A percentile compares a stretch with the other conserved stretches of the same genome.
Conservation (phyloP, 345 rosid species). For the Eucalyptus polybractea region DNA sequence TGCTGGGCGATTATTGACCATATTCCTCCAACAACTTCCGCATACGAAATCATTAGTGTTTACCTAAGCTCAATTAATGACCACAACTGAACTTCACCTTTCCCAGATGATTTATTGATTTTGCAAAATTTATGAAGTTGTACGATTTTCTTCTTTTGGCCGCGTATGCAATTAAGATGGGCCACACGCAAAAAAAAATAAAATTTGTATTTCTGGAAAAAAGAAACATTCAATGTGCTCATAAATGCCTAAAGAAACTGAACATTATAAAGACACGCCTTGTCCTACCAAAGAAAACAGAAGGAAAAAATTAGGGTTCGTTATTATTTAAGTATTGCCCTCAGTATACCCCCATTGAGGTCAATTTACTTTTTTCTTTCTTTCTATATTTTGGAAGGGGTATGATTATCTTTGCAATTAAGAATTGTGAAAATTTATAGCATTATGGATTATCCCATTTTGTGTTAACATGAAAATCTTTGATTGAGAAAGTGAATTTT, state of each 20-base stretch:
- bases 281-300: background rate
- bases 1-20: background rate
- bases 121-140: background rate
- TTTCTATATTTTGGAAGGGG: background rate
- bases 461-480: background rate
- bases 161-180: background rate
- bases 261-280: background rate
- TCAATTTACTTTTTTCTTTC: background rate
- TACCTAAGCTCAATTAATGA: background rate
- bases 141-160: background rate
- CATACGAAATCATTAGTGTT: background rate
- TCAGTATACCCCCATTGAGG: background rate
- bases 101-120: background rate
- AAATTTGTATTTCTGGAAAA: too few relatives aligned
- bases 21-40: background rate
- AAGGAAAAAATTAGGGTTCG: background rate
- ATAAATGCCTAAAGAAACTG: background rate
- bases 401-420: background rate
- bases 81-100: background rate
- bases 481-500: background rate
- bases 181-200: background rate
- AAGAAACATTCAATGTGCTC: background rate
- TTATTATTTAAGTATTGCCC: background rate
- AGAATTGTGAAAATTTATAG: background rate
- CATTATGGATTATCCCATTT: background rate